Base-by-base conservation (phyloP, 139 green algal genomes). In the Ettlia oleoabundans region DNA sequence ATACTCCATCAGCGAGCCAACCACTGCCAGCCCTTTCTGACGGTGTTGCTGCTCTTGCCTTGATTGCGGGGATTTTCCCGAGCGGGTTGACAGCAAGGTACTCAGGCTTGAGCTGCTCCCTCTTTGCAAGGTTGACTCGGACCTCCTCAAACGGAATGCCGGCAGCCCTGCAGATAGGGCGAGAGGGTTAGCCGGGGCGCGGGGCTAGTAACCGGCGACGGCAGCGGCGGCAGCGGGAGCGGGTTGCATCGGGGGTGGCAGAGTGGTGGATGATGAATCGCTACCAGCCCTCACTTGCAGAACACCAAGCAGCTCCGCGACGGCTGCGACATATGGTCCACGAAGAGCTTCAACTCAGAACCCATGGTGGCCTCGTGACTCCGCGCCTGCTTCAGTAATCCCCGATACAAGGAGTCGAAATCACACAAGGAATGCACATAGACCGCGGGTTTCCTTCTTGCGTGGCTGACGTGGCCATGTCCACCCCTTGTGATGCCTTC, bases 111-210 rank as follows among this genome's bases (percentile, higher is more conserved):
- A 64, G 68, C 40, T 73, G 65, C 18, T 75, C 47, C n/a, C 32
- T 24, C 53, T 47, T 77, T 42, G 32, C 67, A 4, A 84, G 5
- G 21, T 41, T 58, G 42, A 77, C 9, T 28, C 69, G 38, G 1
- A 85, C 73, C 37, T 84, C 52, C 68, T 86, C 40, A 41, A 65
- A 80, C 10, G 73, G 73, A 32, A 80, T 42, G 35, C 53, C 53
- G 0, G 73, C 52, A 15, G n/a, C 10, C 35, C 73, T 81, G 58
- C 32, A 21, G 4, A 26, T 26, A 32, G 24, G 38, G 21, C 10
- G 1, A 8, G 66, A 72, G 19, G 37, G 7, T 53, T 26, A 55
- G 40, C 32, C 4, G 21, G 66, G 22, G 8, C 2, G 38, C 66
- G 4, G 41, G 5, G 21, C 32, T 2, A 55, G 67, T 13, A 13